phyloP scores from a whole-genome alignment of 768 basidiomycete genomes.

The Termitomyces heimii region DNA sequence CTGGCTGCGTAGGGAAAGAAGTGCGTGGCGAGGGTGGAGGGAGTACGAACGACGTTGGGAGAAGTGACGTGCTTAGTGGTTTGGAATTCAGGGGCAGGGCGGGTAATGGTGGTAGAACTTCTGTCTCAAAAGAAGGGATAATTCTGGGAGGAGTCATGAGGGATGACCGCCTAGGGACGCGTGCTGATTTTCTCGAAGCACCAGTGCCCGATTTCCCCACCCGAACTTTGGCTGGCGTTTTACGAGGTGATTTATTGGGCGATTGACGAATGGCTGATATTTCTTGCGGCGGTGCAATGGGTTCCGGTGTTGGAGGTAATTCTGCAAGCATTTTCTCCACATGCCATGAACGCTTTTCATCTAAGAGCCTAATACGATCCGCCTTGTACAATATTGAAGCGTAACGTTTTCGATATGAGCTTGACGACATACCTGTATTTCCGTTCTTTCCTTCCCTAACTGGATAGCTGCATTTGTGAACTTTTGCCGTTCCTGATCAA shows the following conservation, averaged over 20 bases:
- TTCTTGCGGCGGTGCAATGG: slow-evolving; percentile 5
- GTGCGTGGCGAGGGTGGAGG: slow-evolving; percentile 74
- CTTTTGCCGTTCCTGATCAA: slow-evolving; percentile 60
- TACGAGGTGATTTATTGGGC: slow-evolving; percentile 27
- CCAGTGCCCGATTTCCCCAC: slow-evolving; percentile 40
- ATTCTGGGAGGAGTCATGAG: slow-evolving; percentile 28
- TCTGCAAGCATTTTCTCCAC: slow-evolving; percentile 57
- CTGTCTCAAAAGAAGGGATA: slow-evolving; percentile 34
- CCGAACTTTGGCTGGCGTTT: slow-evolving; percentile 38
- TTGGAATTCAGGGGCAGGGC: slow-evolving; percentile 32
- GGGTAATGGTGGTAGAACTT: slow-evolving; percentile 30
- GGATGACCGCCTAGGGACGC: slow-evolving; percentile 45
- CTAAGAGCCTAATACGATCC: slow-evolving; percentile 52
- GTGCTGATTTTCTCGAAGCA: slow-evolving; percentile 35
- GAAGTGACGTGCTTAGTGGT: slow-evolving; percentile 38
- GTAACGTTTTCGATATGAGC: neutral
- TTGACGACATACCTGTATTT: slow-evolving; percentile 48
- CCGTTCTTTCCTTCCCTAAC: slow-evolving; percentile 58
- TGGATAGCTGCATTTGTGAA: slow-evolving; percentile 60
- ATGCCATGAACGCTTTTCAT: slow-evolving; percentile 74
- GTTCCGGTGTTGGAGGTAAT: slow-evolving; percentile 39
- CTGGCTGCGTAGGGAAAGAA: slow-evolving; percentile 48
- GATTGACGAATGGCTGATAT: neutral
- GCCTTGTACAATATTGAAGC: slow-evolving; percentile 31
- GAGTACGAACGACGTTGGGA: slow-evolving; percentile 69